A percentile compares a stretch with the other conserved stretches of the same genome.
These are phyloP conservation scores for Chlorella sp. DNA, from an alignment of 139 green algal genomes.

Conservation along the genomic window DNA sequence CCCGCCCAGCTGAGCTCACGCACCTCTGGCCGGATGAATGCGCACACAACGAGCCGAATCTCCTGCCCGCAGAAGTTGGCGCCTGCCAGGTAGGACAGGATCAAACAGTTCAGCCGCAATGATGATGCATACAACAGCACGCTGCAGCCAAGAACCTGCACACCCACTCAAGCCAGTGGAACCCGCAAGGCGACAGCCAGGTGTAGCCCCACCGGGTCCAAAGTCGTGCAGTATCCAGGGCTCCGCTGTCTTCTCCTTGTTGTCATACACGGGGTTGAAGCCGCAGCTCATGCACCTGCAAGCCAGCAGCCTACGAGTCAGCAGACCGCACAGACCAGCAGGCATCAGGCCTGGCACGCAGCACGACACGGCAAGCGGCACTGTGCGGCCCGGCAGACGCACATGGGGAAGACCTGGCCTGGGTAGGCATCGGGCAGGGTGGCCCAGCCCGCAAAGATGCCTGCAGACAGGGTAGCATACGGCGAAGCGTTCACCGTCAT, in stretches of 20 bases:
- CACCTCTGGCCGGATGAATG: constrained; percentile 82
- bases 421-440: constrained; percentile 32
- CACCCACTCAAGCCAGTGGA: too few relatives aligned
- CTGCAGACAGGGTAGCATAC: constrained; percentile 1
- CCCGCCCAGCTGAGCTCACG: neutral
- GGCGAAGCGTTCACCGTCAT: too few relatives aligned
- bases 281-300: constrained; percentile 9
- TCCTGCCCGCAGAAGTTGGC: constrained; percentile 82
- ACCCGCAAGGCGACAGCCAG: too few relatives aligned
- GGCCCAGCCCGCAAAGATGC: constrained; percentile 73
- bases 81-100: neutral
- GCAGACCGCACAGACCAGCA: too few relatives aligned
- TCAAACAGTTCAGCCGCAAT: too few relatives aligned
- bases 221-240: constrained; percentile 91
- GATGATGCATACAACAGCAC: too few relatives aligned
- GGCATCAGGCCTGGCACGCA: too few relatives aligned
- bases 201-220: neutral
- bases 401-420: too few relatives aligned
- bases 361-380: too few relatives aligned
- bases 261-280: constrained; percentile 91
- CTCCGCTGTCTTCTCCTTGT: constrained; percentile 69
- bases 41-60: constrained; percentile 77
- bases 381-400: too few relatives aligned
- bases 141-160: too few relatives aligned
- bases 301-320: too few relatives aligned